Evolutionary conservation across 2,329 filamentous ascomycete genomes (phyloP), one percentile per base, ranked within the genome.

Genomic region (Paramyrothecium roridum): DNA sequence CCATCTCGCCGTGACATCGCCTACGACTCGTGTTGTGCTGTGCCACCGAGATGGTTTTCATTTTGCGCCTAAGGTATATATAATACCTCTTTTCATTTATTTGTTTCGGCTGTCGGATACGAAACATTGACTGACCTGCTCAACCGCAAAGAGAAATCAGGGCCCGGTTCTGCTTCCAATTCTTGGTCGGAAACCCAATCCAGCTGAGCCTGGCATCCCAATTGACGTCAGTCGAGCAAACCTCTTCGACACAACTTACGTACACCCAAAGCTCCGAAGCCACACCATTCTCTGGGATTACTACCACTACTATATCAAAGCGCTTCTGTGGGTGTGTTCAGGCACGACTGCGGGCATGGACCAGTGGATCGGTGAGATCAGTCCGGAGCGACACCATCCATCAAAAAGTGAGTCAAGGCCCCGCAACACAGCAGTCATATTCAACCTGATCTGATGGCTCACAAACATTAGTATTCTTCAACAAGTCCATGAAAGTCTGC

Each of bases 201-300:
- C 52, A 6, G 26, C 49, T 1, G 56, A 57, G 11, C 70, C 65
- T 12, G 73, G 72, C 45, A 73, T 76, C 19, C 75, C 76, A 1
- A 67, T 75, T 21, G 76, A 79, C 56, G 70, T 73, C 11, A 69
- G 70, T 12, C 63, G 71, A 3, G 75, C 75, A 13, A 76, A 72
- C 55, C 61, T 79, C 4, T 78, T 80, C 56, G 76, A 79, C 57
- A 78, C 76, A 0, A 70, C 74, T 3, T 79, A 79, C 53, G 71
- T 77, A 7, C 75, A 77, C 22, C 68, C 68, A 7, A 59, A 72
- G 8, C 65, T 79, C 1, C 70, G 73, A 37, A 70, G 72, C 22
- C 70, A 69, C 11, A 63, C 52, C 7, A 54, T 73, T 8, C 65
- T 74, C 8, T 79, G 76, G 76, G 62, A 59, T 2, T 74, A 75